Conservation (phyloP, 495 filamentous ascomycete species). For the Thermothielavioides terrestris region DNA sequence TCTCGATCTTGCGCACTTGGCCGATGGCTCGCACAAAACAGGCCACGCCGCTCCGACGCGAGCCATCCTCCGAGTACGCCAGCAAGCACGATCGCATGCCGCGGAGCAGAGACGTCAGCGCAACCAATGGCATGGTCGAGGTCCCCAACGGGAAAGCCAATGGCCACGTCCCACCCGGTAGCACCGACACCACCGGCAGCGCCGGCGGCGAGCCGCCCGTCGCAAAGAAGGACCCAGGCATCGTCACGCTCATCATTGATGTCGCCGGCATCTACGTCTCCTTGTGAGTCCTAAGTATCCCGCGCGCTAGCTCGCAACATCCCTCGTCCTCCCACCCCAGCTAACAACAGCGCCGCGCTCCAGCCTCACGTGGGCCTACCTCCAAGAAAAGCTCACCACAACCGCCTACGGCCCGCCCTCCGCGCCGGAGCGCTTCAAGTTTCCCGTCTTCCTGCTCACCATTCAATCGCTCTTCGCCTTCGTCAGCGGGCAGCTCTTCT, state of each 20-base stretch:
- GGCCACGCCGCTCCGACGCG: conserved; percentile 54
- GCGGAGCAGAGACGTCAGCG: conserved; percentile 21
- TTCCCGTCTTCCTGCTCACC: conserved; percentile 89
- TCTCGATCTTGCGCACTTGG: not conserved
- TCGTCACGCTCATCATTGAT: conserved; percentile 72
- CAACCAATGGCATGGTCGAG: conserved; percentile 1
- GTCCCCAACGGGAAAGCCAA: conserved; percentile 32
- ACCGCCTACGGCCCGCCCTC: conserved; percentile 64
- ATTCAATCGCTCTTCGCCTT: conserved; percentile 89
- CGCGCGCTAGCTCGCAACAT: too few relatives aligned
- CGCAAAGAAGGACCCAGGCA: conserved; percentile 39
- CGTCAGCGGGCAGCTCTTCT: conserved; percentile 71
- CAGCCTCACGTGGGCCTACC: conserved; percentile 88
- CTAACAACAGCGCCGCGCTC: not conserved
- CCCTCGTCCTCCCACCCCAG: not conserved
- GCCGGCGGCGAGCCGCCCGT: conserved; percentile 14
- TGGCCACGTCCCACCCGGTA: not conserved
- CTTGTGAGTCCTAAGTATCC: conserved; percentile 78
- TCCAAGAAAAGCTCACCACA: conserved; percentile 96
- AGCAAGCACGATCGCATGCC: conserved; percentile 30
- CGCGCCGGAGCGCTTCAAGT: conserved; percentile 69
- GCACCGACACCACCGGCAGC: conserved; percentile 21
- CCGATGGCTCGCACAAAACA: conserved; percentile 76
- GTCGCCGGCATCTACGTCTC: conserved; percentile 91
- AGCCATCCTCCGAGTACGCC: conserved; percentile 54